These are phyloP conservation scores for Postia placenta DNA, from an alignment of 768 basidiomycete species.

Conservation along the genomic window DNA sequence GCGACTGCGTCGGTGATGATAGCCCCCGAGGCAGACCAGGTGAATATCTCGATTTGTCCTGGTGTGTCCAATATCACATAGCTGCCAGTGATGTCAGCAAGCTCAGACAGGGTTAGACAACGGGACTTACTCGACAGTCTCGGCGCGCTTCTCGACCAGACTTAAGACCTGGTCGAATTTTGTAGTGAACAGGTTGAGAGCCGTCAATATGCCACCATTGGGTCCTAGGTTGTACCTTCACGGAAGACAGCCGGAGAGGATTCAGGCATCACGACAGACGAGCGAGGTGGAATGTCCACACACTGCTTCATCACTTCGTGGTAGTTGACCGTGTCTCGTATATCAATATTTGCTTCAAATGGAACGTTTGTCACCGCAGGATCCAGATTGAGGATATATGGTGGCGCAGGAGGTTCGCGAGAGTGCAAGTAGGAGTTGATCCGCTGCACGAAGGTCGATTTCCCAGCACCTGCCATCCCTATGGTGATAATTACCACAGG, in stretches of 20 bases:
- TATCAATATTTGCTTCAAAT: slow-evolving; percentile 96
- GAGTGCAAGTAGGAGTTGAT: slow-evolving; percentile 90
- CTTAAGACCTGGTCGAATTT: slow-evolving; percentile 97
- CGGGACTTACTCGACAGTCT: slow-evolving; percentile 73
- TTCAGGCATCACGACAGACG: slow-evolving; percentile 4
- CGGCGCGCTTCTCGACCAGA: slow-evolving; percentile 86
- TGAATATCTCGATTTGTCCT: slow-evolving; percentile 99
- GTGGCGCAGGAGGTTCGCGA: slow-evolving; percentile 53
- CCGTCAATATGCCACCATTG: slow-evolving; percentile 96
- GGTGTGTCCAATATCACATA: slow-evolving; percentile 96
- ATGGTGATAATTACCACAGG: slow-evolving; percentile 86
- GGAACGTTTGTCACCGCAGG: slow-evolving; percentile 90
- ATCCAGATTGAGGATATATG: slow-evolving; percentile 97
- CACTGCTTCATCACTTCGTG: slow-evolving; percentile 99
- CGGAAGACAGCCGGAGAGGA: background rate
- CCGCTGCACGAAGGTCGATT: slow-evolving; percentile 95
- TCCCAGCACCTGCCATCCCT: slow-evolving; percentile 96
- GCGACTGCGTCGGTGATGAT: slow-evolving; percentile 98
- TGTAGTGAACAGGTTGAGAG: slow-evolving; percentile 95
- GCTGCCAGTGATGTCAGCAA: slow-evolving; percentile 33
- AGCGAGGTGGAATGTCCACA: slow-evolving; percentile 34
- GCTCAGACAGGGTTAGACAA: background rate
- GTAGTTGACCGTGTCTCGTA: slow-evolving; percentile 95
- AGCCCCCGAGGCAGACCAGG: slow-evolving; percentile 98
- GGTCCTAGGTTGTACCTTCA: slow-evolving; percentile 94